Conservation (phyloP, 73 alveolate genomes). For the Symbiodinium natans region DNA sequence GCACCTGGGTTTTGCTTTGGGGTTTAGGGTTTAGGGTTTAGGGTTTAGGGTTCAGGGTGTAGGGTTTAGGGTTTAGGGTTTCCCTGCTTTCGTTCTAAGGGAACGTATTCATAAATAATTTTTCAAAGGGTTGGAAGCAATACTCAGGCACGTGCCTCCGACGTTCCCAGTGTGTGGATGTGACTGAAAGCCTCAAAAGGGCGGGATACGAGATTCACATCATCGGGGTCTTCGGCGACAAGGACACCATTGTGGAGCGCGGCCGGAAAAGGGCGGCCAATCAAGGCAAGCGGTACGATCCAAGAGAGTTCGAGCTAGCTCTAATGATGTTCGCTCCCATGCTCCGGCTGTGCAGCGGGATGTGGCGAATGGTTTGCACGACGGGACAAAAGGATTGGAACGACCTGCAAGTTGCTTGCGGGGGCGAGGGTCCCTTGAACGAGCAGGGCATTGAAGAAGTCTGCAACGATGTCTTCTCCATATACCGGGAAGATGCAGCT, state of each 20-base stretch:
- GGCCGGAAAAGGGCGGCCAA: slow-evolving; percentile 58
- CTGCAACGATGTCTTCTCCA: slow-evolving; percentile 35
- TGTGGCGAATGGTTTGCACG: slow-evolving; percentile 70
- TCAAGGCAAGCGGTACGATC: slow-evolving; percentile 75
- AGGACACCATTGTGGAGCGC: slow-evolving; percentile 36
- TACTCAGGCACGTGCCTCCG: slow-evolving; percentile 76
- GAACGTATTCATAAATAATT: no score
- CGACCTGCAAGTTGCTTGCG: background rate
- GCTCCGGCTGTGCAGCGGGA: slow-evolving; percentile 92
- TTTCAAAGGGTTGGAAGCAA: background rate
- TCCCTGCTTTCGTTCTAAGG: no score
- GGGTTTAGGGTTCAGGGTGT: no score
- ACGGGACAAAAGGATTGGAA: slow-evolving; percentile 33
- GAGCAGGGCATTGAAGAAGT: slow-evolving; percentile 24
- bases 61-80: no score
- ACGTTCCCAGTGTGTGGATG: slow-evolving; percentile 65
- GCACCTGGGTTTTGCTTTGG: no score
- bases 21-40: background rate
- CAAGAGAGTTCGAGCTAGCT: slow-evolving; percentile 78
- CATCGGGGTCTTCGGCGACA: slow-evolving; percentile 55
- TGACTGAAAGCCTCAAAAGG: slow-evolving; percentile 10
- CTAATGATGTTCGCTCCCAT: slow-evolving; percentile 86
- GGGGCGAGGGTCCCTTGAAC: slow-evolving; percentile 48
- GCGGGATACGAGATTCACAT: slow-evolving; percentile 74
- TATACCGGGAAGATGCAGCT: slow-evolving; percentile 36